These are phyloP conservation scores for Lentinula novae-zelandiae DNA, from an alignment of 1,284 basidiomycete species.

Conservation along the genomic window DNA sequence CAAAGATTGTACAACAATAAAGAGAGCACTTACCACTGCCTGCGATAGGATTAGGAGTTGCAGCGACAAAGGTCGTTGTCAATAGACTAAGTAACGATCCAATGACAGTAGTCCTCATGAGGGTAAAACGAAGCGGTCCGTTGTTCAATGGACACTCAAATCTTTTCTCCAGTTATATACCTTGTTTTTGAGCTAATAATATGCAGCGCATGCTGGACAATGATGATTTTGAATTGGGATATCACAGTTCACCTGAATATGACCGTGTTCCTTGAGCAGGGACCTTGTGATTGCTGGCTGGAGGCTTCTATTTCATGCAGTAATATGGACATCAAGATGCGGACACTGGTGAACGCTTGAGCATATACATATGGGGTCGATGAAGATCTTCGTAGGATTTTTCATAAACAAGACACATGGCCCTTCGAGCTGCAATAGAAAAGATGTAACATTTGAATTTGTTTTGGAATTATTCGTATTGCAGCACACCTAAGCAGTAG, in stretches of 20 bases:
- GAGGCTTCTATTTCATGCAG: too few relatives aligned
- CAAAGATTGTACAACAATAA: neutral
- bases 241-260: neutral
- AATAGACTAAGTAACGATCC: neutral
- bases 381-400: too few relatives aligned
- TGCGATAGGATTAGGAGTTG: constrained; percentile 8
- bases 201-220: neutral
- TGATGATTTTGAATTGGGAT: neutral
- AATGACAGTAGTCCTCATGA: neutral
- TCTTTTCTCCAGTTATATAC: neutral
- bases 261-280: neutral
- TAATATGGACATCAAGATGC: too few relatives aligned
- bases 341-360: too few relatives aligned
- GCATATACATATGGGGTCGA: too few relatives aligned
- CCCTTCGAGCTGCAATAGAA: too few relatives aligned
- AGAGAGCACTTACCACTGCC: constrained; percentile 2
- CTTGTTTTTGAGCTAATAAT: neutral
- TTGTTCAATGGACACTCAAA: neutral
- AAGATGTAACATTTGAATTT: too few relatives aligned
- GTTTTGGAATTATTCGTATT: too few relatives aligned
- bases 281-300: neutral
- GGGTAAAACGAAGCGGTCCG: neutral
- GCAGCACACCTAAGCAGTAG: too few relatives aligned
- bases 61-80: neutral
- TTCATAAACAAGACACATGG: too few relatives aligned